phyloP scores from a whole-genome alignment of 2,329 filamentous ascomycete species.

The Saccharata proteae region DNA sequence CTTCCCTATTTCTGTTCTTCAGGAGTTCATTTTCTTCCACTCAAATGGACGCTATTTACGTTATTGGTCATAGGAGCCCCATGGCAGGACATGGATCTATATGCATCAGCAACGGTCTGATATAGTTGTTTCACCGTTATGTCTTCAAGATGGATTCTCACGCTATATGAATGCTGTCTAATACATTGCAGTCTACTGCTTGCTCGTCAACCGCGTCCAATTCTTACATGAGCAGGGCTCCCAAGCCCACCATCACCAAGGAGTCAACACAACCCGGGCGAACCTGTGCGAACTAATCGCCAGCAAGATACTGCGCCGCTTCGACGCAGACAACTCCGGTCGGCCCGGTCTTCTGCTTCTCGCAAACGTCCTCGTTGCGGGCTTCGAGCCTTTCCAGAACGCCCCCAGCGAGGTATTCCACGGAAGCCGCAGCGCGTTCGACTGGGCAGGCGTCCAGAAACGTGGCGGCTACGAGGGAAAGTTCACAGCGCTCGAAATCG shows the following conservation, averaged over 20 bases:
- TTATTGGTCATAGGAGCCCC: no score
- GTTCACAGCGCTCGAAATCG: slow-evolving; percentile 68
- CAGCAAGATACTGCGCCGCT: slow-evolving; percentile 63
- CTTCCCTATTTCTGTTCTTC: neutral
- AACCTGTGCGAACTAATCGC: slow-evolving; percentile 71
- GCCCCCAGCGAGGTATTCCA: slow-evolving; percentile 55
- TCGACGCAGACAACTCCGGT: slow-evolving; percentile 65
- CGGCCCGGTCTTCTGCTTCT: slow-evolving; percentile 59
- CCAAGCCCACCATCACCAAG: slow-evolving; percentile 59
- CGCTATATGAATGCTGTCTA: no score
- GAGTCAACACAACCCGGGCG: slow-evolving; percentile 66
- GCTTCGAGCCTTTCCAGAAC: slow-evolving; percentile 77
- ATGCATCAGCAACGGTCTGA: no score
- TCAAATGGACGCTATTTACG: neutral
- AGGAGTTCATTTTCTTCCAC: neutral
- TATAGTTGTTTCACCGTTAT: no score
- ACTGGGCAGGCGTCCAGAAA: slow-evolving; percentile 33
- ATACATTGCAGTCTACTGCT: slow-evolving; percentile 53
- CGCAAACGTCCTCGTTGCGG: slow-evolving; percentile 68
- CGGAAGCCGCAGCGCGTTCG: slow-evolving; percentile 38
- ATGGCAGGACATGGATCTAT: no score
- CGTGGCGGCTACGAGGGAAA: slow-evolving; percentile 43
- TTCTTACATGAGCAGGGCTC: slow-evolving; percentile 69
- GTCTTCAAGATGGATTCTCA: no score
- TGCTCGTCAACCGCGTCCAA: slow-evolving; percentile 70